A percentile compares a stretch with the other conserved stretches of the same genome.
Evolutionary conservation across 306 rosid genomes (phyloP).

Genomic region (Boehmeria nivea): DNA sequence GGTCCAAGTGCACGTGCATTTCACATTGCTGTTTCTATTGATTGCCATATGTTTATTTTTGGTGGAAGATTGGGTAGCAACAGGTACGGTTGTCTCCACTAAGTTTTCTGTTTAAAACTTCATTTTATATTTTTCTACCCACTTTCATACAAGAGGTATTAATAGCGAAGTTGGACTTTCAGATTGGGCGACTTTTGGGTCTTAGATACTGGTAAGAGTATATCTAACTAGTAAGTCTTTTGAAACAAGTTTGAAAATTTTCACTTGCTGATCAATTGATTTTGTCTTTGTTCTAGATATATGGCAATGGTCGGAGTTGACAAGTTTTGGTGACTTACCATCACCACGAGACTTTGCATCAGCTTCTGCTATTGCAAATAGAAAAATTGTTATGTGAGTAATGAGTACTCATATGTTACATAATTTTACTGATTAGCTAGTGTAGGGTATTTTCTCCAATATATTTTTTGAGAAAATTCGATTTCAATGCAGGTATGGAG

Average conservation of each 20-base stretch:
- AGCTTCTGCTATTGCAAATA: slow-evolving; percentile 87
- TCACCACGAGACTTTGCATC: slow-evolving; percentile 90
- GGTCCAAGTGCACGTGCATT: slow-evolving; percentile 91
- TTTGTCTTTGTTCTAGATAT: slow-evolving; percentile 49
- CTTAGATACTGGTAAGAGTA: slow-evolving; percentile 74
- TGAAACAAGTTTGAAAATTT: background rate
- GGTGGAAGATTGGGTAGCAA: slow-evolving; percentile 86
- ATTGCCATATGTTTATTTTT: slow-evolving; percentile 93
- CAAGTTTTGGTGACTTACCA: slow-evolving; percentile 91
- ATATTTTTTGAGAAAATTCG: slow-evolving; percentile 13
- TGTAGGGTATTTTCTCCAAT: slow-evolving; percentile 9
- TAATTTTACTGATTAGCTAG: background rate
- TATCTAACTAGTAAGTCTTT: slow-evolving; percentile 10
- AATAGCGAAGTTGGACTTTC: slow-evolving; percentile 26
- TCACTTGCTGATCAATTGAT: slow-evolving; percentile 15
- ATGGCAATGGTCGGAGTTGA: slow-evolving; percentile 99
- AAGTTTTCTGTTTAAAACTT: background rate
- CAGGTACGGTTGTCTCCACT: slow-evolving; percentile 39
- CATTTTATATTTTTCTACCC: background rate
- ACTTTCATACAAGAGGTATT: slow-evolving; percentile 5
- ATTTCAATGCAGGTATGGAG: slow-evolving; percentile 74
- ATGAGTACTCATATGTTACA: slow-evolving; percentile 38
- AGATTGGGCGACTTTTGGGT: slow-evolving; percentile 99
- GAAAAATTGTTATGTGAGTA: slow-evolving; percentile 81
- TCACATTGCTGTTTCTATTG: slow-evolving; percentile 84